Evolutionary conservation across 139 green algal genomes (phyloP), one percentile per base, ranked within the genome.

Genomic region (Micractinium sp.): DNA sequence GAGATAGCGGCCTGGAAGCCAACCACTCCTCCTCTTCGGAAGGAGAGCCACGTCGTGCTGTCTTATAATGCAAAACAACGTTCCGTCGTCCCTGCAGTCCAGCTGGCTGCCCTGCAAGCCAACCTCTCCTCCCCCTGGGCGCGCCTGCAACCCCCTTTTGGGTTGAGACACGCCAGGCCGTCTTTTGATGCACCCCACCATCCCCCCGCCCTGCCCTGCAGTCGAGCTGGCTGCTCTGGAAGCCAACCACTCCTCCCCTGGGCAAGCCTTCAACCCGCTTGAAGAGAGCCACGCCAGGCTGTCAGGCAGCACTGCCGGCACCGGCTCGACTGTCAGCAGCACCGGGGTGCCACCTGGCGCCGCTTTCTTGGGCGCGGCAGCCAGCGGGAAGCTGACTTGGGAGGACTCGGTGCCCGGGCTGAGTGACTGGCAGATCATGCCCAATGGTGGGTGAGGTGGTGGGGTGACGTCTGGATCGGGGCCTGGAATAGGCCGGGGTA

Each of bases 391-490:
- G 63, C 63, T 71, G 63, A 71, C 47, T 1, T 66, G 41, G 31
- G 31, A 69, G 27, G 79, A 85, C 41, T 71, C 47, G 27, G 79
- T 81, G 67, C 84, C 69, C 18, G 63, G 20, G 0, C 33, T 81
- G 13, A 88, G 84, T 16, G 84, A 88, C 67, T 89, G 85, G 85
- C 16, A 60, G n/a, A 84, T 89, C 25, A 39, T 2, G 19, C 71
- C 85, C 19, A 36, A 47, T 20, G 85, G 73, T 89, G 73, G 81
- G 56, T 41, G 80, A 31, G 53, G n/a, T 31, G 38, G 63, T 71
- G 63, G 12, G 63, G 14, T 16, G 63, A 12, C 2, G 63, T 25
- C 63, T 5, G 47, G 47, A 16, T 56, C 47, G 9, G 47, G 47
- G 47, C 7, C 9, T 56, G 47, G 47, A n/a, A n/a, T n/a, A n/a